A percentile compares a stretch with the other conserved stretches of the same genome.
phyloP scores from a whole-genome alignment of 176 grass and related monocot species.

The Ananas comosus region DNA sequence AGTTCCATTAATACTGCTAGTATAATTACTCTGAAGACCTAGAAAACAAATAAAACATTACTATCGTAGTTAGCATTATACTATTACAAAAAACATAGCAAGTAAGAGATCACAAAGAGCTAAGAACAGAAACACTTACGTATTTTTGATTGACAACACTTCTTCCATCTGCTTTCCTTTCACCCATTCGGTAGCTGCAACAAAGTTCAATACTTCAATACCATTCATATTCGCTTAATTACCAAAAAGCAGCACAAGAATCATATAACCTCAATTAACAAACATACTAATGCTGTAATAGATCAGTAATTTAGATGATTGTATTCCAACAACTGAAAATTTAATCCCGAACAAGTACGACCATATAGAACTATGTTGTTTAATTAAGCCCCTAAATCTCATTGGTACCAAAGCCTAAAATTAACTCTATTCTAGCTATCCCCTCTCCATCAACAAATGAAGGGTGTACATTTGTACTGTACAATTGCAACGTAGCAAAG shows the following conservation, averaged over 20 bases:
- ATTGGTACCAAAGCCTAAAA: too few relatives aligned
- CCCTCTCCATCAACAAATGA: too few relatives aligned
- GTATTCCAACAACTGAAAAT: too few relatives aligned
- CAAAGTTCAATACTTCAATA: not conserved
- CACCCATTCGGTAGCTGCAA: constrained; percentile 77
- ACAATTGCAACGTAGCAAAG: not conserved
- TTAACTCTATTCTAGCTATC: not conserved
- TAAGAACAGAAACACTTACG: constrained; percentile 24
- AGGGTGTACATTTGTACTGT: not conserved
- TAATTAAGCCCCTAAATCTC: too few relatives aligned
- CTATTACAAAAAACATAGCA: not conserved
- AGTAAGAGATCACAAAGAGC: not conserved
- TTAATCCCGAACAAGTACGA: too few relatives aligned
- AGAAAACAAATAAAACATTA: not conserved
- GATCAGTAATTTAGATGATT: too few relatives aligned
- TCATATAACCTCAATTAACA: not conserved
- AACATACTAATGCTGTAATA: not conserved
- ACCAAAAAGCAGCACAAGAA: not conserved
- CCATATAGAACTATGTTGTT: too few relatives aligned
- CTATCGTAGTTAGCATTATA: not conserved
- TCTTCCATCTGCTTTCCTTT: constrained; percentile 87
- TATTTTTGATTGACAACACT: constrained; percentile 66
- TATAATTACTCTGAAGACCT: too few relatives aligned
- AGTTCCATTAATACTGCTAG: too few relatives aligned
- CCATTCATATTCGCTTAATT: not conserved